Base-by-base conservation (phyloP, 2,329 filamentous ascomycete species). In the Pseudogymnoascus sp. region DNA sequence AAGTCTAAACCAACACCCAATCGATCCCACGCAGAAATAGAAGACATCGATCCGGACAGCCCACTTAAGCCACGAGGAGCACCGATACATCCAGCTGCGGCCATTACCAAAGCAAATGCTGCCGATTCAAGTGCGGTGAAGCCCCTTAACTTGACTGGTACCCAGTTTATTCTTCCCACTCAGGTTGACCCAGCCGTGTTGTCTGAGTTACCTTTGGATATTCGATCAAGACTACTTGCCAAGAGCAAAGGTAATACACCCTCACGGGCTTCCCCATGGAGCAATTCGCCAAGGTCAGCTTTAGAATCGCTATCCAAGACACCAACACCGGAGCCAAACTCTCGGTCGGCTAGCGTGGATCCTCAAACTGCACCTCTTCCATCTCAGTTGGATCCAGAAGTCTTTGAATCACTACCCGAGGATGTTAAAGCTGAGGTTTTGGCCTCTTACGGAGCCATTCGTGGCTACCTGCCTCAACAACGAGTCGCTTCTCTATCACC, bases 101-200 rank as follows among this genome's bases (percentile, higher is more conserved):
- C 79, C 2, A 75, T 86, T 59, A 76, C 80, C 2, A 79, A 76
- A 67, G 79, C 81, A 1, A 80, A 77, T 63, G 71, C 67, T 60
- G 76, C 80, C 40, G 77, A 74, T 63, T 64, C 77, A 67, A 78
- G 84, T 75, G 78, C 88, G 21, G 88, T 82, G 66, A 84, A 83
- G 6, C 87, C 87, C 1, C 77, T 96, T 21, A 96, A 97, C 70
- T 83, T 91, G 2, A 80, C 86, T 2, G 91, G 93, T 1, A 96
- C 93, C 0, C 95, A 99, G 70, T 99, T 99, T 70, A 85, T 97
- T 56, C 80, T 99, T 68, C 95, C 95, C 0, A 84, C 84, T 1
- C 90, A 96, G 68, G 83, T 90, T 1, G 95, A 99, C 72, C 87
- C 88, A 0, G 79, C 82, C n/a, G 88, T 96, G 0, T 76, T 97